Conservation (phyloP, 2,329 filamentous ascomycete species). For the Clarireedia homoeocarpa region DNA sequence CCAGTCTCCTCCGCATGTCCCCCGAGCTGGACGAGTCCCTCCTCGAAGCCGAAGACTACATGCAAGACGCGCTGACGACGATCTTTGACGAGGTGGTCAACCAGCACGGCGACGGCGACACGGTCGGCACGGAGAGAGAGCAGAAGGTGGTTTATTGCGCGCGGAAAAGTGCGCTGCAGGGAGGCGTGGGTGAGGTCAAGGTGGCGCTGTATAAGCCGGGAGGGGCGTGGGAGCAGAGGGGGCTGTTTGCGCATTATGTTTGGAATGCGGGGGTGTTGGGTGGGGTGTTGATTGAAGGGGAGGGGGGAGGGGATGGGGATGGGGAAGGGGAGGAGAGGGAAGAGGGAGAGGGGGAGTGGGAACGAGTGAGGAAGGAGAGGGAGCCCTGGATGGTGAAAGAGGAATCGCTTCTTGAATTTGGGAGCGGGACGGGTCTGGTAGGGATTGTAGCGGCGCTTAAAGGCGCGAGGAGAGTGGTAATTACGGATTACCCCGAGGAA, state of each 20-base stretch:
- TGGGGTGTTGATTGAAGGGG: conserved; percentile 35
- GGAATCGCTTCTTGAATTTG: conserved; percentile 48
- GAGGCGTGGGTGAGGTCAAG: background rate
- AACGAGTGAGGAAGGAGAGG: conserved; percentile 30
- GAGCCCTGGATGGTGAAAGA: conserved; percentile 9
- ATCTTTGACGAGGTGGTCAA: background rate
- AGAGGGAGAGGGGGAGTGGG: conserved; percentile 8
- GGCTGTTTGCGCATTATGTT: conserved; percentile 62
- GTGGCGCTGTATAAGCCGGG: background rate
- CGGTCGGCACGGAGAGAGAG: background rate
- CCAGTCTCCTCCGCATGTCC: background rate
- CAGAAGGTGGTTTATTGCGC: background rate
- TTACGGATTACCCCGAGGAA: conserved; percentile 61
- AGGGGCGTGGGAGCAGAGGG: background rate
- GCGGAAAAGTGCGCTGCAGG: background rate
- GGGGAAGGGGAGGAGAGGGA: conserved; percentile 30
- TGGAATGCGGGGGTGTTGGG: conserved; percentile 52
- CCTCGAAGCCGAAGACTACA: background rate
- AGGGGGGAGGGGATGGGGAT: background rate
- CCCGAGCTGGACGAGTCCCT: background rate
- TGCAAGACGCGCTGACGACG: background rate
- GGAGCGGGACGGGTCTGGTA: conserved; percentile 54
- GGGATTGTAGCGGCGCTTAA: conserved; percentile 42
- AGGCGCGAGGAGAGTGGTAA: conserved; percentile 43
- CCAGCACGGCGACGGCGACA: background rate